Evolutionary conservation across 306 rosid species (phyloP), one percentile per base, ranked within the genome.

Genomic region (Pyrus communis): DNA sequence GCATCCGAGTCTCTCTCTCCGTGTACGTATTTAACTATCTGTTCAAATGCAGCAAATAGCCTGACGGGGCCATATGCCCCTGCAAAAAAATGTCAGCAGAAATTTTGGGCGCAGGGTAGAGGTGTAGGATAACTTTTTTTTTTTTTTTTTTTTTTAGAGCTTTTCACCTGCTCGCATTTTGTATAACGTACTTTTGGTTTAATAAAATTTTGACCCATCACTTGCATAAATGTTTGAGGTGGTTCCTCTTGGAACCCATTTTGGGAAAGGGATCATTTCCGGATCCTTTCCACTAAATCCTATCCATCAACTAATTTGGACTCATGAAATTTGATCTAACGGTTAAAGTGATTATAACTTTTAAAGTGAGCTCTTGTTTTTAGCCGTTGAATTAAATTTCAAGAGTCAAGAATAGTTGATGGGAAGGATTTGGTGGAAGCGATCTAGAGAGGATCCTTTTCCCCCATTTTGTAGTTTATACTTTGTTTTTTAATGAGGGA

Each of bases 51-150:
- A 57, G 71, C 67, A 55, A 49, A 70, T 71, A 40, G 62, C 84
- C 86, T 85, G 54, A 63, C 66, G 78, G 86, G 86, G 84, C 75
- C 80, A 78, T 77, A 74, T 68, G 85, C 88, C 86, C 67, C 69
- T 45, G 2, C 68, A 67, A 80, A 72, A n/a, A 40, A 51, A 51
- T 83, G 74, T 83, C 82, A 79, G 78, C 81, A 77, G 75, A 68
- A 74, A 84, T 70, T 79, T 77, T 75, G 78, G 78, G 71, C 60
- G 62, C 79, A 77, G 21, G 4, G 21, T 70, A 28, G 78, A 1
- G 62, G 45, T 11, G 86, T 82, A 40, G 78, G 79, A 80, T 85
- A 80, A 77, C 83, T 17, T 7, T 31, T 31, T 13, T 14, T 49
- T 14, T 6, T 1, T 14, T 13, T 5, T 49, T 15, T 1, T 0